phyloP scores from a whole-genome alignment of 306 rosid genomes.

The Castanospermum australe region DNA sequence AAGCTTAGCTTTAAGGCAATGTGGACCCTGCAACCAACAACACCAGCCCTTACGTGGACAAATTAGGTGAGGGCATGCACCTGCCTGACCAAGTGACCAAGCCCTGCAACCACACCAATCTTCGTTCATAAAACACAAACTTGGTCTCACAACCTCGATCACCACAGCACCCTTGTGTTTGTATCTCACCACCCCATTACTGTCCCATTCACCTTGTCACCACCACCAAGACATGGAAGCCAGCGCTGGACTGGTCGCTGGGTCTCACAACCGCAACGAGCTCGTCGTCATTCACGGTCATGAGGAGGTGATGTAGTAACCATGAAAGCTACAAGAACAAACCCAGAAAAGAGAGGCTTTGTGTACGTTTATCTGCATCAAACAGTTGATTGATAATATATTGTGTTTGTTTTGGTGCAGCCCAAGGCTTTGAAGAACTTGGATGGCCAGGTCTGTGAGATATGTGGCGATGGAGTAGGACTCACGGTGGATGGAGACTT shows the following conservation, averaged over 20 bases:
- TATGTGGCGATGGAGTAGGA: constrained; percentile 75
- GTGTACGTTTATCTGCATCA: not conserved
- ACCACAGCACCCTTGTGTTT: not conserved
- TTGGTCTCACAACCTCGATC: not conserved
- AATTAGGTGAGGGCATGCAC: constrained; percentile 33
- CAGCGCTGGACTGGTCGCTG: constrained; percentile 82
- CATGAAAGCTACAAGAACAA: not conserved
- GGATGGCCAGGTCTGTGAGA: constrained; percentile 86
- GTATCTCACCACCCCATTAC: not conserved
- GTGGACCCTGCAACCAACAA: constrained; percentile 58
- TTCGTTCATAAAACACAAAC: constrained; percentile 37
- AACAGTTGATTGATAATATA: not conserved
- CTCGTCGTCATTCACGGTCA: constrained; percentile 81
- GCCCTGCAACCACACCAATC: not conserved
- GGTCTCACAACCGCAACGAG: constrained; percentile 85
- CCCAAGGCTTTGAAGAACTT: constrained; percentile 70
- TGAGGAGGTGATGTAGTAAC: constrained; percentile 54
- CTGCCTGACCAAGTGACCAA: too few relatives aligned
- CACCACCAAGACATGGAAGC: constrained; percentile 29
- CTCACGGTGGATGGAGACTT: constrained; percentile 75
- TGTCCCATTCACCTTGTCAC: constrained; percentile 35
- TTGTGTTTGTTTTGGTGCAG: constrained; percentile 37
- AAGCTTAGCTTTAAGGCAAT: constrained; percentile 79
- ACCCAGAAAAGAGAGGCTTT: too few relatives aligned
- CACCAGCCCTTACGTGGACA: constrained; percentile 40